phyloP scores from a whole-genome alignment of 352 stramenopile species.

The Aphanomyces euteiches region DNA sequence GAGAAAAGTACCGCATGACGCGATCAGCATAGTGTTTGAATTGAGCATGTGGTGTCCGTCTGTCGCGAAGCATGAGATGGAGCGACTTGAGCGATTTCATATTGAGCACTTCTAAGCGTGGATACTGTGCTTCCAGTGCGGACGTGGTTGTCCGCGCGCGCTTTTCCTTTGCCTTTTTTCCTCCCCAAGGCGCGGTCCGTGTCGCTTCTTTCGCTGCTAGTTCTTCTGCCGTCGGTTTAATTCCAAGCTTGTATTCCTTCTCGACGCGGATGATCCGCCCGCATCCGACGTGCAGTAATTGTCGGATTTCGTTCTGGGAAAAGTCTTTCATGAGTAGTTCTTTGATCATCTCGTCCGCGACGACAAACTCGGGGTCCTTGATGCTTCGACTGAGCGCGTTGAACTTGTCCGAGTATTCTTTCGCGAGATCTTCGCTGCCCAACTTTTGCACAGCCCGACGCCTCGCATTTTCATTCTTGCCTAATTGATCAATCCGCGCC shows the following conservation, averaged over 20 bases:
- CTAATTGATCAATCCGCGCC: constrained; percentile 21
- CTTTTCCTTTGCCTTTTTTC: constrained; percentile 28
- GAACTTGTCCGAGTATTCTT: constrained; percentile 23
- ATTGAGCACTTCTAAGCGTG: constrained; percentile 59
- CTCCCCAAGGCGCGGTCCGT: constrained; percentile 9
- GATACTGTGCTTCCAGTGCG: constrained; percentile 59
- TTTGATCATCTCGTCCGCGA: constrained; percentile 30
- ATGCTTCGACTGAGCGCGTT: constrained; percentile 27
- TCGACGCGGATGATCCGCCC: constrained; percentile 31
- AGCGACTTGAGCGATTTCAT: constrained; percentile 60
- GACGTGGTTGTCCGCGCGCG: constrained; percentile 23
- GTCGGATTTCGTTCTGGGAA: constrained; percentile 28
- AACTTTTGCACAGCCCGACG: constrained; percentile 29
- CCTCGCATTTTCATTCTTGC: constrained; percentile 29
- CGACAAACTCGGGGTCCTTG: constrained; percentile 30
- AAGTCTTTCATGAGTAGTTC: constrained; percentile 30
- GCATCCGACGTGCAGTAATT: constrained; percentile 26
- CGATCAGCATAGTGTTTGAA: constrained; percentile 81
- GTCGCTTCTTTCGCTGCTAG: not conserved
- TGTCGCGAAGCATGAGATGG: constrained; percentile 70
- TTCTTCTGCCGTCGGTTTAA: constrained; percentile 17
- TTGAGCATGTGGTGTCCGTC: constrained; percentile 57
- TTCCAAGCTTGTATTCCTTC: constrained; percentile 26
- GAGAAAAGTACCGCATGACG: constrained; percentile 54
- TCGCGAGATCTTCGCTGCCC: constrained; percentile 25